These are phyloP conservation scores for Lepidium didymum DNA, from an alignment of 345 rosid species.

Conservation along the genomic window DNA sequence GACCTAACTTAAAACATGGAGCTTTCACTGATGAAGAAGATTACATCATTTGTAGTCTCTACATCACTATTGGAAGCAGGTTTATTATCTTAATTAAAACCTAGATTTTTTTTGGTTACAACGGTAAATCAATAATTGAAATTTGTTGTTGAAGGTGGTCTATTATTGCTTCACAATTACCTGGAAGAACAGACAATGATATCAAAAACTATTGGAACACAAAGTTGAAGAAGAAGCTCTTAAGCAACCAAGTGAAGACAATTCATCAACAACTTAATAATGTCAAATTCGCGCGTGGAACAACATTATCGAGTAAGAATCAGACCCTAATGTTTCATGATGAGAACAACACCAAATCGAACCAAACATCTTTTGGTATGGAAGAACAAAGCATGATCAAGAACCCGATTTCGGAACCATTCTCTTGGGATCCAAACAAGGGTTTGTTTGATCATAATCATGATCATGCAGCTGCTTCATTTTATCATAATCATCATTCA, in stretches of 20 bases:
- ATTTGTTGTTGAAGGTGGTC: conserved; percentile 25
- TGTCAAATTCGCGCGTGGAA: neutral
- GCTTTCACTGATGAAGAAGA: conserved; percentile 72
- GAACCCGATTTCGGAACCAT: neutral
- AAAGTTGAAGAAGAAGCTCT: conserved; percentile 22
- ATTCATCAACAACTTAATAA: conserved; percentile 17
- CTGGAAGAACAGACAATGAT: conserved; percentile 32
- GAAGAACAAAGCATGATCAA: conserved; percentile 20
- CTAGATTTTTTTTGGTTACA: neutral
- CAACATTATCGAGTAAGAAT: neutral
- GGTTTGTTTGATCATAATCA: neutral
- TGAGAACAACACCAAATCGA: neutral
- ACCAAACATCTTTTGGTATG: conserved; percentile 9
- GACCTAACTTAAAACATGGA: conserved; percentile 66
- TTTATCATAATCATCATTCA: conserved; percentile 7
- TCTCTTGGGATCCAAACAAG: conserved; percentile 5
- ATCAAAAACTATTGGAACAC: conserved; percentile 32
- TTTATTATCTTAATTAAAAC: neutral
- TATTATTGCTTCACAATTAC: conserved; percentile 30
- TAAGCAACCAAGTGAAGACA: conserved; percentile 17
- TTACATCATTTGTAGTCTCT: conserved; percentile 49
- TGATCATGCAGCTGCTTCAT: conserved; percentile 1
- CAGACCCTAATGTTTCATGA: neutral
- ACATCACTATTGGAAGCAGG: conserved; percentile 41
- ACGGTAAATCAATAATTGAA: neutral